Evolutionary conservation across 495 filamentous ascomycete species (phyloP).

Genomic region (Penicillium longicatenatum): DNA sequence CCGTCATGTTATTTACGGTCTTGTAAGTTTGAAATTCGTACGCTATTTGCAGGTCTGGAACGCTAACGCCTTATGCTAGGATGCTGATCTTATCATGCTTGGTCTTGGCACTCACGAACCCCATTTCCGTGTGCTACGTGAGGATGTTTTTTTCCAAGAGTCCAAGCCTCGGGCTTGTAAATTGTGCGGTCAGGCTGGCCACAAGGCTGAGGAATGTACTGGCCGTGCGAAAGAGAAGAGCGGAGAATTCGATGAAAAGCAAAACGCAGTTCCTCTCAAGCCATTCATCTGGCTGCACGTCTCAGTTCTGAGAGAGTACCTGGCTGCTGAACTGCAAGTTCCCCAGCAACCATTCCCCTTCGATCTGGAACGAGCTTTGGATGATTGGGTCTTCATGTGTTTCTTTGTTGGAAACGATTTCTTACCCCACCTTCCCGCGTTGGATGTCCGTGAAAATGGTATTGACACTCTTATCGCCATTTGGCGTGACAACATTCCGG

Average conservation of each 20-base stretch:
- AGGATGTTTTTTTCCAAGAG: slow-evolving; percentile 95
- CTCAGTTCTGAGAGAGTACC: slow-evolving; percentile 86
- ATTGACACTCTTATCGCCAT: slow-evolving; percentile 95
- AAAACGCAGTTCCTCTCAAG: slow-evolving; percentile 66
- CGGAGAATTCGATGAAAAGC: slow-evolving; percentile 84
- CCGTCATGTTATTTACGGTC: slow-evolving; percentile 90
- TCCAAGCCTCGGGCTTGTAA: slow-evolving; percentile 76
- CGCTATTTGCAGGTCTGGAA: neutral
- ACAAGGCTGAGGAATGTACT: slow-evolving; percentile 79
- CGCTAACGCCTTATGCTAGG: slow-evolving; percentile 43
- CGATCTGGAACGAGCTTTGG: slow-evolving; percentile 92
- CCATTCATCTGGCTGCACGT: slow-evolving; percentile 99
- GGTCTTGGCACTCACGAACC: slow-evolving; percentile 96
- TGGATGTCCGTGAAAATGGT: slow-evolving; percentile 95
- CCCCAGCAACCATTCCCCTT: slow-evolving; percentile 77
- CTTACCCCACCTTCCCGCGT: slow-evolving; percentile 90
- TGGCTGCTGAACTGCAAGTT: slow-evolving; percentile 84
- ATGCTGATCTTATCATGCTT: slow-evolving; percentile 99
- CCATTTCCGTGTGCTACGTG: slow-evolving; percentile 93
- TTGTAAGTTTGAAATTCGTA: slow-evolving; percentile 42
- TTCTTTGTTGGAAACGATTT: slow-evolving; percentile 99
- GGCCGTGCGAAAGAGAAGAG: slow-evolving; percentile 82
- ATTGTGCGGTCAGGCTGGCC: slow-evolving; percentile 87
- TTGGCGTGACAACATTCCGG: slow-evolving; percentile 88
- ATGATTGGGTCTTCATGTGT: slow-evolving; percentile 99